Evolutionary conservation across 1,139 yeast species (phyloP), one percentile per base, ranked within the genome.

Genomic region (Yamadazyma sp.): DNA sequence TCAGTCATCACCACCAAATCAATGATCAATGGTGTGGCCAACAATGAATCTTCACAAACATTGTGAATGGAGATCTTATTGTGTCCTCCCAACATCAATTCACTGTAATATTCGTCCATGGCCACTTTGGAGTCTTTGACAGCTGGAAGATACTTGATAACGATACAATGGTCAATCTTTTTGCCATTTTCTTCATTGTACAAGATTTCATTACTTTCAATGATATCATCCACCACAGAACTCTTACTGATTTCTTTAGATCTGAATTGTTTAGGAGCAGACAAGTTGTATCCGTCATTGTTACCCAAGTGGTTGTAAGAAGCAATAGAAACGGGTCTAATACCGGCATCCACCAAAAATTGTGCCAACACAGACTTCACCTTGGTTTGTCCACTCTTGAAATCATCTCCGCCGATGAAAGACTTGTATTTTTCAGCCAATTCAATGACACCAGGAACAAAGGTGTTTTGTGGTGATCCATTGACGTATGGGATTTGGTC

Each of bases 41-140:
- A 76, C 54, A 90, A 73, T 3, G 97, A 89, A 64, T 90, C 97
- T 68, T 90, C 97, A 66, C 97, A 90, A 29, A 90, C 96, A 60
- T 90, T 90, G 70, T 89, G 96, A 58, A 90, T 85, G 40, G 94
- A 82, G 50, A 90, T 86, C 62, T 92, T 85, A 72, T 89, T 90
- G 70, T 89, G 97, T 34, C 97, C 97, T 46, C 97, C 97, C 56
- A 90, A 78, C 97, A 90, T 89, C 61, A 90, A 80, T 67, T 90
- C 97, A 44, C 95, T 85, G 71, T 89, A 88, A 69, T 90, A 90
- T 71, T 90, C 97, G 64, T 90, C 97, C 97, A 90, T 90, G 39
- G 97, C 97, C 47, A 90, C 96, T 75, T 90, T 90, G 51, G 95
- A 82, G 64, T 90, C 97, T 34, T 96, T 96, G 40, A 90, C 97